Conservation (phyloP, 2,329 filamentous ascomycete genomes). For the Elsinoe ampelina region DNA sequence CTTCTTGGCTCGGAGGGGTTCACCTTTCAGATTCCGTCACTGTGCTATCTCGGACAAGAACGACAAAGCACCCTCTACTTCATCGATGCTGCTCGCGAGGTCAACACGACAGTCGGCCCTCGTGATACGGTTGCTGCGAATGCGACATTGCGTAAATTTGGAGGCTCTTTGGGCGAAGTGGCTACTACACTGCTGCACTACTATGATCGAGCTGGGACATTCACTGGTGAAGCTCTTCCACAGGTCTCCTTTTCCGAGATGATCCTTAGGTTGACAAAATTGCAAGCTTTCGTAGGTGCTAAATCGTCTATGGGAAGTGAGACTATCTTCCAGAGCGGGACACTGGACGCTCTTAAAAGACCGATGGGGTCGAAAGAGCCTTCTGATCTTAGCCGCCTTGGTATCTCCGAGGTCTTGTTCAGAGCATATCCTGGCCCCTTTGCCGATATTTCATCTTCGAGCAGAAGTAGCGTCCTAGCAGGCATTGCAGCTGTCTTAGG, state of each 20-base stretch:
- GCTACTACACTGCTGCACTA: conserved; percentile 64
- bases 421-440: conserved; percentile 55
- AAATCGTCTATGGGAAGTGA: conserved; percentile 23
- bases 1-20: conserved; percentile 76
- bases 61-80: conserved; percentile 20
- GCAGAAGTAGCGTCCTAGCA: conserved; percentile 69
- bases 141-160: conserved; percentile 39
- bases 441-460: conserved; percentile 61
- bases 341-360: conserved; percentile 37
- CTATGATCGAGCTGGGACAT: conserved; percentile 58
- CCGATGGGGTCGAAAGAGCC: conserved; percentile 5
- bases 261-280: conserved; percentile 62
- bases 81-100: conserved; percentile 11
- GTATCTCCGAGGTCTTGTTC: conserved; percentile 57
- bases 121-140: conserved; percentile 17
- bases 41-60: conserved; percentile 5
- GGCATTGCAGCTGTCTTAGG: conserved; percentile 84
- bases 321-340: conserved; percentile 38
- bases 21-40: conserved; percentile 60
- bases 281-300: conserved; percentile 58
- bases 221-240: conserved; percentile 58
- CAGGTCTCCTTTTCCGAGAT: conserved; percentile 63
- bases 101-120: background rate
- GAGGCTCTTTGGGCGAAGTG: conserved; percentile 59
- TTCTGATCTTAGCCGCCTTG: conserved; percentile 20